Percentiles rank a stretch among this genome's conserved stretches.
phyloP scores from a whole-genome alignment of 177 flowering plant genomes.

The Telopea speciosissima region DNA sequence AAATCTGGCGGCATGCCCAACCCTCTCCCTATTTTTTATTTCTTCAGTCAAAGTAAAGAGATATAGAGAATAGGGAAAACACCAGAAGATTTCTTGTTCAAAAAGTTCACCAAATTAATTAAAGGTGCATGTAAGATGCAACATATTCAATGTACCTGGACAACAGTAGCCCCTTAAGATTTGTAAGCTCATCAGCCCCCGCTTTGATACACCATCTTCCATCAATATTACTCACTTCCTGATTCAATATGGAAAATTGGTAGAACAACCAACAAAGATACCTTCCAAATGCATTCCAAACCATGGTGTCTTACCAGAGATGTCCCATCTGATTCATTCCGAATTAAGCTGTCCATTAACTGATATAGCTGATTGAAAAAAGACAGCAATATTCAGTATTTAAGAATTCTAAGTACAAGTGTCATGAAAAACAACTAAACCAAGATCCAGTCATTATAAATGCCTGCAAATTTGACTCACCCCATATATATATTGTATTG shows the following conservation, averaged over 20 bases:
- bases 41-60: too few relatives aligned
- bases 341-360: slow-evolving; percentile 62
- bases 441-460: too few relatives aligned
- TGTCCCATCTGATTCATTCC: slow-evolving; percentile 40
- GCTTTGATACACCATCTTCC: slow-evolving; percentile 85
- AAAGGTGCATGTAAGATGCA: neutral
- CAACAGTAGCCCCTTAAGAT: slow-evolving; percentile 60
- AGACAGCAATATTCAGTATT: neutral
- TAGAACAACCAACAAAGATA: slow-evolving; percentile 12
- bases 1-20: too few relatives aligned
- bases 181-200: slow-evolving; percentile 30
- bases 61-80: neutral
- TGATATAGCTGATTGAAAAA: slow-evolving; percentile 50
- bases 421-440: too few relatives aligned
- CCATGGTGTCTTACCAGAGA: slow-evolving; percentile 40
- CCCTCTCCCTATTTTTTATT: too few relatives aligned
- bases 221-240: slow-evolving; percentile 72
- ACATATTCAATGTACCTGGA: slow-evolving; percentile 50
- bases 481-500: too few relatives aligned
- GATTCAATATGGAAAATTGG: slow-evolving; percentile 5
- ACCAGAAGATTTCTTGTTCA: neutral
- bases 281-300: slow-evolving; percentile 1
- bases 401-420: too few relatives aligned
- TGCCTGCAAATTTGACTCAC: too few relatives aligned
- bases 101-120: neutral